Percentiles rank a stretch among this genome's conserved stretches.
Conservation (phyloP, 2,329 filamentous ascomycete genomes). For the Neocatenulostroma microsporum region DNA sequence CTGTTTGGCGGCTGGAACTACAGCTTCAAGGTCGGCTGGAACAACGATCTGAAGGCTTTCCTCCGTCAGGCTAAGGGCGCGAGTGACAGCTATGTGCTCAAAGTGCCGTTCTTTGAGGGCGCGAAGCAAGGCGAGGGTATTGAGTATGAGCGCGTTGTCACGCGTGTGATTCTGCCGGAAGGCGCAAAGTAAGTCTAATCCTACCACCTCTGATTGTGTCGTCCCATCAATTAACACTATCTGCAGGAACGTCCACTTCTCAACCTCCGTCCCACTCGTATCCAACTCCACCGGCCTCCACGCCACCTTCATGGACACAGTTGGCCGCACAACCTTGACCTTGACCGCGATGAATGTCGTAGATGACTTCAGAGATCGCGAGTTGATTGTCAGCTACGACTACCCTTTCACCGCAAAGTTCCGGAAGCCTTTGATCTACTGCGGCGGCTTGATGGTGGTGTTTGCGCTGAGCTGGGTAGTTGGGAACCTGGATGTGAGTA, state of each 20-base stretch:
- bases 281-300: slow-evolving; percentile 57
- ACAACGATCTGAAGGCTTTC: slow-evolving; percentile 71
- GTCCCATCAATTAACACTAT: slow-evolving; percentile 2
- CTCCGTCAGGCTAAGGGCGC: slow-evolving; percentile 54
- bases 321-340: slow-evolving; percentile 74
- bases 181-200: slow-evolving; percentile 63
- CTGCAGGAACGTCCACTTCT: slow-evolving; percentile 67
- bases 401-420: slow-evolving; percentile 66
- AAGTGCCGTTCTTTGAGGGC: slow-evolving; percentile 87
- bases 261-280: slow-evolving; percentile 64
- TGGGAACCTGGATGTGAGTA: slow-evolving; percentile 73
- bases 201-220: not conserved
- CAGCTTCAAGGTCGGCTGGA: slow-evolving; percentile 94
- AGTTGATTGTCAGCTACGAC: slow-evolving; percentile 81
- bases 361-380: slow-evolving; percentile 78
- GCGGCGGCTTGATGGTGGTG: slow-evolving; percentile 62
- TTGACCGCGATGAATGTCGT: slow-evolving; percentile 80
- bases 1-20: slow-evolving; percentile 98
- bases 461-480: slow-evolving; percentile 69
- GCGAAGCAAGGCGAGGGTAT: slow-evolving; percentile 79
- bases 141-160: slow-evolving; percentile 71
- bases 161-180: slow-evolving; percentile 83
- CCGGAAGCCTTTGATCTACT: slow-evolving; percentile 79
- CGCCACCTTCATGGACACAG: slow-evolving; percentile 87
- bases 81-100: slow-evolving; percentile 70